phyloP scores from a whole-genome alignment of 2,329 filamentous ascomycete species.

The Hymenoscyphus repandus region DNA sequence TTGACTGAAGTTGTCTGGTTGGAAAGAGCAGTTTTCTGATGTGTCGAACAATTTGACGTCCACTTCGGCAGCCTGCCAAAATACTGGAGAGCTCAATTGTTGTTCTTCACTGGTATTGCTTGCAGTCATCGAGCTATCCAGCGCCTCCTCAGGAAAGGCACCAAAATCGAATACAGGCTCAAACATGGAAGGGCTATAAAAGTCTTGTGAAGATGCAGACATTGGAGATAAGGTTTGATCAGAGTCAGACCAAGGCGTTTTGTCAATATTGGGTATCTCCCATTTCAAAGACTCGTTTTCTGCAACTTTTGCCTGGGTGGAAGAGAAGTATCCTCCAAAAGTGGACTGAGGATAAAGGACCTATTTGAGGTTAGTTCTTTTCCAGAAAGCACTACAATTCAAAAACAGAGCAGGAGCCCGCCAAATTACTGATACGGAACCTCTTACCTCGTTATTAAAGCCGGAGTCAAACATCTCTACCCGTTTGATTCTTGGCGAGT shows the following conservation, averaged over 20 bases:
- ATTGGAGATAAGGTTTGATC: background rate
- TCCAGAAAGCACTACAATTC: no score
- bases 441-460: background rate
- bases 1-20: no score
- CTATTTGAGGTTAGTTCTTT: no score
- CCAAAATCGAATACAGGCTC: background rate
- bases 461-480: background rate
- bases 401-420: no score
- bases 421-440: background rate
- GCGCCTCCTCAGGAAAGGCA: no score
- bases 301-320: background rate
- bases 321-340: background rate
- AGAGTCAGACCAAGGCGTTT: background rate
- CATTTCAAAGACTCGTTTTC: background rate
- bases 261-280: background rate
- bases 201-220: background rate
- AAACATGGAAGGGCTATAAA: conserved; percentile 1
- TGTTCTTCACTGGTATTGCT: no score
- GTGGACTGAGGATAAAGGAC: background rate
- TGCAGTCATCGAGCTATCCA: no score
- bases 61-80: background rate
- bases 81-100: no score
- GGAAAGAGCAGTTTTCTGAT: no score
- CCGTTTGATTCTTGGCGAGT: background rate
- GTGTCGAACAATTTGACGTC: background rate